phyloP scores from a whole-genome alignment of 306 rosid species.

The Vigna nakashimae region DNA sequence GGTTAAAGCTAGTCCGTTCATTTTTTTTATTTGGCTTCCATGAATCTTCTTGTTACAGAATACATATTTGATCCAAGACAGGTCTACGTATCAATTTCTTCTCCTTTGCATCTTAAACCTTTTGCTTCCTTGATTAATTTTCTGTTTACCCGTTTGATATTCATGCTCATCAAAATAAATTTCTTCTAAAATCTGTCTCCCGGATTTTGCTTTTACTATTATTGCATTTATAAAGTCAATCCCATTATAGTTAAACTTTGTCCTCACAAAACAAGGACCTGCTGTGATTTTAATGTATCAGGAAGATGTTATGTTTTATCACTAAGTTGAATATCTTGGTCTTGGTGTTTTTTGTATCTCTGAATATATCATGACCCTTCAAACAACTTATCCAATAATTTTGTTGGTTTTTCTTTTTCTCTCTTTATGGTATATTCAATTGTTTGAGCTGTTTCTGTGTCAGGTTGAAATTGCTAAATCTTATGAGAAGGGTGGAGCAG shows the following conservation, averaged over 20 bases:
- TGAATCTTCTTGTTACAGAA: conserved; percentile 12
- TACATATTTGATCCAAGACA: conserved; percentile 2
- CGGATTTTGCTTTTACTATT: conserved; percentile 13
- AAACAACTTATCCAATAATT: conserved; percentile 11
- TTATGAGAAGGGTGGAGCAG: conserved; percentile 97
- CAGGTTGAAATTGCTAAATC: conserved; percentile 93
- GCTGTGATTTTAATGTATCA: conserved; percentile 7
- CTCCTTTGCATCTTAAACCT: conserved; percentile 22
- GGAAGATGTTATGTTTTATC: conserved; percentile 39
- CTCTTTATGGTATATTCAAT: conserved; percentile 26
- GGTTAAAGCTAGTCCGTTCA: conserved; percentile 17
- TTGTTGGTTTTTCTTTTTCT: conserved; percentile 32
- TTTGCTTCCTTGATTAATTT: background rate
- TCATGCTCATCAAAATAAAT: background rate
- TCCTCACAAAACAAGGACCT: conserved; percentile 16
- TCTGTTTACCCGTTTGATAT: background rate
- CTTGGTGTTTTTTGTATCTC: conserved; percentile 12
- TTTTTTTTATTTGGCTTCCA: background rate
- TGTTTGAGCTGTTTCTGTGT: conserved; percentile 26
- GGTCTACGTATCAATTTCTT: background rate
- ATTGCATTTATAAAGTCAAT: conserved; percentile 4
- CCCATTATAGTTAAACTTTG: background rate
- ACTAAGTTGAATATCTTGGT: conserved; percentile 23
- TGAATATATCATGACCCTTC: background rate
- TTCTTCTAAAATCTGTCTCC: background rate